Evolutionary conservation across 192 early-diverging fungal genomes (phyloP).

Genomic region (Umbelopsis ramanniana): DNA sequence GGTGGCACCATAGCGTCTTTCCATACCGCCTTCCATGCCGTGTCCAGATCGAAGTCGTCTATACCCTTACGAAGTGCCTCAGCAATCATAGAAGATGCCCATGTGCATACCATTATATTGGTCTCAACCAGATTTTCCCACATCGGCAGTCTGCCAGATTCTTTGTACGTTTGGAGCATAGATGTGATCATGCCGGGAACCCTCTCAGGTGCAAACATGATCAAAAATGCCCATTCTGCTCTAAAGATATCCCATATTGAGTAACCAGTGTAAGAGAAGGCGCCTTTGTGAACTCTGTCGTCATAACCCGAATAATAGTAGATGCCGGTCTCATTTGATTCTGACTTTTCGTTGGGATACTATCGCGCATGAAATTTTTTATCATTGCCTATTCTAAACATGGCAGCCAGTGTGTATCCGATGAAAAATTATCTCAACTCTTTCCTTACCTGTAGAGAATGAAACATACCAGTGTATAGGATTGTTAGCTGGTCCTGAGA

Average conservation of each 20-base stretch:
- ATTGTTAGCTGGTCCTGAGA: neutral
- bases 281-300: neutral
- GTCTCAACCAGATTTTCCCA: slow-evolving; percentile 16
- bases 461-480: slow-evolving; percentile 1
- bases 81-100: slow-evolving; percentile 10
- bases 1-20: slow-evolving; percentile 17
- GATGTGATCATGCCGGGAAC: slow-evolving; percentile 10
- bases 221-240: slow-evolving; percentile 9
- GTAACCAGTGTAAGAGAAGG: slow-evolving; percentile 7
- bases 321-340: neutral
- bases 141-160: neutral
- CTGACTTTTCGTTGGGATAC: slow-evolving; percentile 15
- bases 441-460: slow-evolving; percentile 17
- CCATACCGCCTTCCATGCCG: neutral
- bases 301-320: slow-evolving; percentile 16
- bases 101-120: slow-evolving; percentile 9
- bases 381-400: no score
- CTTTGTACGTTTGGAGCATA: neutral
- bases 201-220: slow-evolving; percentile 2
- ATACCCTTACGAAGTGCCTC: slow-evolving; percentile 12
- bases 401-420: no score
- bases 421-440: no score
- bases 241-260: slow-evolving; percentile 14
- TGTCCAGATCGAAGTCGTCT: neutral
- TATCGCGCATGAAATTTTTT: neutral